Conservation (phyloP, 1,284 basidiomycete genomes). For the Trametes hirsuta region DNA sequence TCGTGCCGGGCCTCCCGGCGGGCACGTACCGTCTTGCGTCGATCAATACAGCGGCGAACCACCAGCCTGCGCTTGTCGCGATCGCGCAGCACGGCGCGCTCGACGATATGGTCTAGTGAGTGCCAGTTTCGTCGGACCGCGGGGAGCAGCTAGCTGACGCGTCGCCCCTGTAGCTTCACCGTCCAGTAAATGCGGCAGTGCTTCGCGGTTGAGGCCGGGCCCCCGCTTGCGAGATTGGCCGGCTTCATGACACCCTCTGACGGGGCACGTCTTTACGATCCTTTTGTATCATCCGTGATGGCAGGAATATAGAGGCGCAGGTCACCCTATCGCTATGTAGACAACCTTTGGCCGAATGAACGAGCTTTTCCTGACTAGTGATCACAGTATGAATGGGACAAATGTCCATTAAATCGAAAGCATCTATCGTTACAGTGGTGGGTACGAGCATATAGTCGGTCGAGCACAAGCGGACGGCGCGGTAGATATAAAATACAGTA, state of each 20-base stretch:
- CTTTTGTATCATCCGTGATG: too few relatives aligned
- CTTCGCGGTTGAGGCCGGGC: background rate
- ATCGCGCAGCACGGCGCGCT: conserved; percentile 36
- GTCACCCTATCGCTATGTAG: background rate
- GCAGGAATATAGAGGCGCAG: background rate
- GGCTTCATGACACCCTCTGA: too few relatives aligned
- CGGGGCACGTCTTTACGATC: too few relatives aligned
- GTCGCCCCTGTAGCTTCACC: conserved; percentile 14
- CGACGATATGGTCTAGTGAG: conserved; percentile 56
- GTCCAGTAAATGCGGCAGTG: background rate
- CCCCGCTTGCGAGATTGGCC: background rate
- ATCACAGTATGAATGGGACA: background rate
- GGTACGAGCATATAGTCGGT: background rate
- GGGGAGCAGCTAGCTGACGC: background rate
- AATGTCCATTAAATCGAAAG: background rate
- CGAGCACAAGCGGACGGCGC: background rate
- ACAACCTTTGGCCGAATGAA: too few relatives aligned
- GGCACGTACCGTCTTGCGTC: conserved; percentile 60
- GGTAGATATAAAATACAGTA: conserved; percentile 1
- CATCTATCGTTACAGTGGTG: background rate
- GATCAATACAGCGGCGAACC: conserved; percentile 57
- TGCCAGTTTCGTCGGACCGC: background rate
- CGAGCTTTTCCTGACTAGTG: too few relatives aligned
- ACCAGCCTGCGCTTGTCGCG: conserved; percentile 59
- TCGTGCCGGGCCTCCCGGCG: conserved; percentile 55